phyloP scores from a whole-genome alignment of 768 basidiomycete genomes.

The Sarcodon aspratus region DNA sequence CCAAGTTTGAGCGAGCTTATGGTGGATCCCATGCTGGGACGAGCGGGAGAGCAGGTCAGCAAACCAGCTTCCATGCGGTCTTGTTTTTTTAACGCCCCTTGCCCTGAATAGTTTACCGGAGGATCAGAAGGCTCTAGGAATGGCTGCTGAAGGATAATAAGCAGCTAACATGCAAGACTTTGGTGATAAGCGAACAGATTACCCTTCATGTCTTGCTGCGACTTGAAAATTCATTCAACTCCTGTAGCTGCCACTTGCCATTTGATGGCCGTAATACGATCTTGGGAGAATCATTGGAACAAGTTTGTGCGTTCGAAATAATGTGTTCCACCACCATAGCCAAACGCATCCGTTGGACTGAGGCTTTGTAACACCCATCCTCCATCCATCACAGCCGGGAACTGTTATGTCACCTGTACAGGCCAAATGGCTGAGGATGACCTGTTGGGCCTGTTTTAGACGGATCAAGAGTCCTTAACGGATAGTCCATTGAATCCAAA shows the following conservation, averaged over 20 bases:
- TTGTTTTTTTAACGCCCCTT: neutral
- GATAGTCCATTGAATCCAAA: too few relatives aligned
- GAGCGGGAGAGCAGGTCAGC: conserved; percentile 37
- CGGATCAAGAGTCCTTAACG: neutral
- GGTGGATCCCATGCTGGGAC: conserved; percentile 64
- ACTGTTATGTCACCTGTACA: conserved; percentile 9
- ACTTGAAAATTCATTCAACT: conserved; percentile 59
- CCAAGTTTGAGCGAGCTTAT: conserved; percentile 79
- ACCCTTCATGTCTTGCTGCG: conserved; percentile 69
- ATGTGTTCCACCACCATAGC: conserved; percentile 15
- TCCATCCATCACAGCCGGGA: conserved; percentile 11
- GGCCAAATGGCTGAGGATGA: conserved; percentile 30
- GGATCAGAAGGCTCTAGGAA: conserved; percentile 84
- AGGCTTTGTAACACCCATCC: conserved; percentile 2
- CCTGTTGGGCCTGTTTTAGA: conserved; percentile 42
- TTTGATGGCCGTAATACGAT: conserved; percentile 78
- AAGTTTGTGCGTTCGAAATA: conserved; percentile 14
- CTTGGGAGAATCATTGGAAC: conserved; percentile 24
- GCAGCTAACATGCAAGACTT: conserved; percentile 94
- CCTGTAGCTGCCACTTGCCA: conserved; percentile 67
- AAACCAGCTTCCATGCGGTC: neutral
- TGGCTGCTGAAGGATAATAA: conserved; percentile 84
- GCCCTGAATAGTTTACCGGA: conserved; percentile 38
- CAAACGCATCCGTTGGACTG: conserved; percentile 4
- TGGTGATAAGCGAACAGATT: conserved; percentile 53